Conservation (phyloP, 208 protist genomes). For the Acanthamoeba lugdunensis region DNA sequence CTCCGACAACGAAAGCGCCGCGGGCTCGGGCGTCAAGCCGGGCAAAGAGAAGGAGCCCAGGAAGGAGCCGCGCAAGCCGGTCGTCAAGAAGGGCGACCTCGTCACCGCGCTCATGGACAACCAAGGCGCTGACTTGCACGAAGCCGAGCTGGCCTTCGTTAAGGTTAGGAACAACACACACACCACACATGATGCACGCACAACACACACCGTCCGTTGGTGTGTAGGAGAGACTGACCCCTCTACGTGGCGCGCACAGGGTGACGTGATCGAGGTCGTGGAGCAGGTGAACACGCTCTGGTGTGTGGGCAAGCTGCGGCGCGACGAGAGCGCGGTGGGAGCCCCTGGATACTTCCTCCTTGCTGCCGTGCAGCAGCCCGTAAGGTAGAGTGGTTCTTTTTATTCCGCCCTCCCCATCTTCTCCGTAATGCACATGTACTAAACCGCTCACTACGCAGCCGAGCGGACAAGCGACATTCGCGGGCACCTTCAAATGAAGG, state of each 20-base stretch:
- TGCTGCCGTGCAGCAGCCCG: neutral
- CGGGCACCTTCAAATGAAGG: neutral
- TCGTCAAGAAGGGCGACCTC: slow-evolving; percentile 4
- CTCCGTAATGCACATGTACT: too few relatives aligned
- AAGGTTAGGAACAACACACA: neutral
- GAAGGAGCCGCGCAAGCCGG: neutral
- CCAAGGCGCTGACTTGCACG: slow-evolving; percentile 9
- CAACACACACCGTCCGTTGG: too few relatives aligned
- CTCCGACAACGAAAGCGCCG: neutral
- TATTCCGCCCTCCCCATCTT: too few relatives aligned
- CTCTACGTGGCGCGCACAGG: too few relatives aligned
- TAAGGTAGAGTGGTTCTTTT: too few relatives aligned
- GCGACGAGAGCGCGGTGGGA: neutral
- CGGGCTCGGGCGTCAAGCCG: too few relatives aligned
- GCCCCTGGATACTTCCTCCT: neutral
- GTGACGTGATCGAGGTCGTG: neutral
- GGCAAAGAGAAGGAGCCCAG: neutral
- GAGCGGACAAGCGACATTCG: neutral
- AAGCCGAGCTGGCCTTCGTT: neutral
- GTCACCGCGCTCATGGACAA: slow-evolving; percentile 9
- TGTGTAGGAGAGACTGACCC: too few relatives aligned
- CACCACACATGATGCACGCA: too few relatives aligned
- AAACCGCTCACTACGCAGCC: too few relatives aligned
- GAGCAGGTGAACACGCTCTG: neutral
- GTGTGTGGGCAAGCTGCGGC: neutral